Percentiles rank a stretch among this genome's conserved stretches.
Conservation (phyloP, 441 rosid species). For the Capsella rubella region DNA sequence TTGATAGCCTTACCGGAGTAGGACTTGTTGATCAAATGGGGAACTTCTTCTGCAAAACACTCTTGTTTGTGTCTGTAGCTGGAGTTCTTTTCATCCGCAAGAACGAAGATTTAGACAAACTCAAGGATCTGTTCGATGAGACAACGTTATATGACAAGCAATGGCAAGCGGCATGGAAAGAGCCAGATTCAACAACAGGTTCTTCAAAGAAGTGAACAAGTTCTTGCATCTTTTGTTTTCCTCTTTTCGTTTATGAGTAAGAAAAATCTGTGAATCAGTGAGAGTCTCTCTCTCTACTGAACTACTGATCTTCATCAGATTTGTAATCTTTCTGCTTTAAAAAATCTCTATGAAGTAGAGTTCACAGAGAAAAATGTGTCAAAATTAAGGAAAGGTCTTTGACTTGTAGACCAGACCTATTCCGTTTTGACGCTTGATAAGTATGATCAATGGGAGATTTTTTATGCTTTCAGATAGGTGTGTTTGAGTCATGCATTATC, state of each 20-base stretch:
- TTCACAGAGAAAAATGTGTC: conserved; percentile 25
- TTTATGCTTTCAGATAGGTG: not conserved
- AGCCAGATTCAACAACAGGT: conserved; percentile 43
- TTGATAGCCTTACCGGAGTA: conserved; percentile 91
- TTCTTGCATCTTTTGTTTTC: conserved; percentile 14
- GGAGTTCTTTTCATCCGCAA: conserved; percentile 82
- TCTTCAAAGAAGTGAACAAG: conserved; percentile 44
- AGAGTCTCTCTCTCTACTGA: conserved; percentile 22
- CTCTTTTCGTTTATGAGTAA: not conserved
- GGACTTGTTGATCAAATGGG: conserved; percentile 98
- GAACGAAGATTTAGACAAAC: conserved; percentile 79
- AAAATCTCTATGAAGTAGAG: conserved; percentile 16
- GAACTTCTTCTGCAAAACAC: conserved; percentile 92
- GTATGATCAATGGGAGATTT: conserved; percentile 12
- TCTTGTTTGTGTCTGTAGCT: conserved; percentile 79
- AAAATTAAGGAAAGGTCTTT: not conserved
- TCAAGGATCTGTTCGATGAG: conserved; percentile 80
- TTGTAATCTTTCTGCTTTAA: conserved; percentile 24
- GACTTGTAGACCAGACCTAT: conserved; percentile 21
- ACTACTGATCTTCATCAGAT: conserved; percentile 30
- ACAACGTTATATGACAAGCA: conserved; percentile 91
- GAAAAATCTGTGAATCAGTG: conserved; percentile 19
- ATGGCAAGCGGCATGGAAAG: conserved; percentile 98
- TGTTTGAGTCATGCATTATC: not conserved
- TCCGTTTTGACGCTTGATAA: conserved; percentile 6